A percentile compares a stretch with the other conserved stretches of the same genome.
Conservation (phyloP, 306 rosid species). For the Quercus ilex region DNA sequence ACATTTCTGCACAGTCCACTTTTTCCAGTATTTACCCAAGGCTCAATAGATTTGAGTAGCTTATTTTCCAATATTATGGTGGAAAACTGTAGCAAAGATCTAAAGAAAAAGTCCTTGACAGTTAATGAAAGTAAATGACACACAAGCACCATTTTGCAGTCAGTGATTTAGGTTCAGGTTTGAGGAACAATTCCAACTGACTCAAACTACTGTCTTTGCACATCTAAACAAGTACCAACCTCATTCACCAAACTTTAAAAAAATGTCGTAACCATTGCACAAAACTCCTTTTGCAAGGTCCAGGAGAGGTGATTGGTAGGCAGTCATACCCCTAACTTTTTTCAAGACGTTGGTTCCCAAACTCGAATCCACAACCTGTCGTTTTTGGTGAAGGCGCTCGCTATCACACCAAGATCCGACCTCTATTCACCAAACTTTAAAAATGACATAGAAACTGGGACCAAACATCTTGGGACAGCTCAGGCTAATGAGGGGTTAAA, state of each 20-base stretch:
- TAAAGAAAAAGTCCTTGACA: constrained; percentile 4
- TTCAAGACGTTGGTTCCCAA: too few species aligned
- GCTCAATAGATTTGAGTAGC: not conserved
- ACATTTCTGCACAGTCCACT: not conserved
- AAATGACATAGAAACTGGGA: not conserved
- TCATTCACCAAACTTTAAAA: not conserved
- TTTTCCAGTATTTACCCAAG: not conserved
- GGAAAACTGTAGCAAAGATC: constrained; percentile 2
- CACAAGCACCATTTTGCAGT: constrained; percentile 4
- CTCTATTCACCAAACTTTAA: not conserved
- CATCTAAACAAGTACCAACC: not conserved
- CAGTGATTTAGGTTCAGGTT: not conserved
- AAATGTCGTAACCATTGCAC: too few species aligned
- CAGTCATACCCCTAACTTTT: too few species aligned
- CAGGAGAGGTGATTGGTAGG: too few species aligned
- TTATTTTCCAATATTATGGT: constrained; percentile 4
- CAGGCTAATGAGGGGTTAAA: not conserved
- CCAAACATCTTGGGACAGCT: not conserved
- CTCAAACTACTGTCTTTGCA: not conserved
- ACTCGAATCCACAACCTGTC: too few species aligned
- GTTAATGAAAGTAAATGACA: constrained; percentile 1
- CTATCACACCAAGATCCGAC: not conserved
- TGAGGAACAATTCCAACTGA: not conserved
- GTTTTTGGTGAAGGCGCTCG: too few species aligned
- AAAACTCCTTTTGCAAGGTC: too few species aligned